Evolutionary conservation across 805 yeast species (phyloP), one percentile per base, ranked within the genome.

Genomic region (Cephaloascus fragrans): DNA sequence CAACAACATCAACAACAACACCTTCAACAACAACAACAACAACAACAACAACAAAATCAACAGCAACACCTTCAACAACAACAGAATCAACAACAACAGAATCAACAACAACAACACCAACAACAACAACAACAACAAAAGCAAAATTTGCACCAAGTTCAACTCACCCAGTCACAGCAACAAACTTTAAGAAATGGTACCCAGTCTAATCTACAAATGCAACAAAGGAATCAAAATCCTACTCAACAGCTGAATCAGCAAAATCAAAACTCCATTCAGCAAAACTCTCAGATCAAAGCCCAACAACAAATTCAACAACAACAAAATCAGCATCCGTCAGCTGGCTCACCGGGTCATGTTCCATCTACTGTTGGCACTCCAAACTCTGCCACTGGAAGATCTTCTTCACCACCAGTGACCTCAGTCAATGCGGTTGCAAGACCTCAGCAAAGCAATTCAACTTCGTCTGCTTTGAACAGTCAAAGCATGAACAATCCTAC

Each of bases 351-450:
- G 16, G 26, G 35, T 3, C 31, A n/a, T 15, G 32, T n/a, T n/a
- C n/a, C n/a, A n/a, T n/a, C n/a, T n/a, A n/a, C n/a, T 38, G 8
- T 17, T 39, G 12, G 17, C 37, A n/a, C 44, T 26, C 37, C 43
- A 2, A 23, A 23, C 28, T 8, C 6, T 23, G 18, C 44, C 10
- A 23, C 42, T 32, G 45, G 41, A 4, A 17, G 44, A 3, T 49
- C 62, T 3, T 47, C 53, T 2, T 51, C 63, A 8, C 56, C 55
- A 41, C 68, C 74, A 20, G 64, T 68, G 1, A 70, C 75, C 2
- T 53, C 61, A 31, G 77, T 66, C 4, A 70, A 69, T 48, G 77
- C 77, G 17, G 71, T 73, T 18, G 76, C 77, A 2, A 50, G 48
- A 37, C 65, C 67, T 14, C 34, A 28, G 14, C 34, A 19, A 28